A percentile compares a stretch with the other conserved stretches of the same genome.
phyloP scores from a whole-genome alignment of 768 basidiomycete genomes.

The Podaxis sp. region DNA sequence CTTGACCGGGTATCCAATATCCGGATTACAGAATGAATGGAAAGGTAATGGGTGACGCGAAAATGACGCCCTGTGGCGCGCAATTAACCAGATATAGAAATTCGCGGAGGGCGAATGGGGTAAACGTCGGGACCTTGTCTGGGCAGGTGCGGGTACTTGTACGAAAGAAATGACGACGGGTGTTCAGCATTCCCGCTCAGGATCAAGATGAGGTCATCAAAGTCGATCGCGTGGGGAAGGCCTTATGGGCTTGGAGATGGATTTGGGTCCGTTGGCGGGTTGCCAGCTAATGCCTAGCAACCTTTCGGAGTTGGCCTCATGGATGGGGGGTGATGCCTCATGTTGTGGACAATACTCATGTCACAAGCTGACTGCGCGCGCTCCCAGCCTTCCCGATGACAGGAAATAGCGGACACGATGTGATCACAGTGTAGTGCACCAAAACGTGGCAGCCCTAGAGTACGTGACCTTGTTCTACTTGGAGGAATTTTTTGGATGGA shows the following conservation, averaged over 20 bases:
- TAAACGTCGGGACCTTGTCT: too few species aligned
- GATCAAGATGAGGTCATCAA: neutral
- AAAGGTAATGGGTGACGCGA: too few species aligned
- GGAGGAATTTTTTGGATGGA: too few species aligned
- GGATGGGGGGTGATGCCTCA: neutral
- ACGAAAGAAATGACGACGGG: neutral
- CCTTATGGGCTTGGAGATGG: neutral
- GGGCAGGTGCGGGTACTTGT: too few species aligned
- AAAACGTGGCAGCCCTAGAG: neutral
- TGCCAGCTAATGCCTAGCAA: neutral
- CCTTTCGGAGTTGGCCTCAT: neutral
- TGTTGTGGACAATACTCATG: neutral
- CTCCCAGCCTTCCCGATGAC: neutral
- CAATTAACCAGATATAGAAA: too few species aligned
- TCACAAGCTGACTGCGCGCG: neutral
- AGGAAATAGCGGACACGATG: neutral
- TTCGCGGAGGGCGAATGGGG: too few species aligned
- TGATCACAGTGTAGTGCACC: neutral
- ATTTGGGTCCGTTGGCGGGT: neutral
- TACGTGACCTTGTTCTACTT: too few species aligned
- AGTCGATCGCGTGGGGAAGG: neutral
- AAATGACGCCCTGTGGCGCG: too few species aligned
- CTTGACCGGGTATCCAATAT: neutral
- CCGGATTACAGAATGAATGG: neutral
- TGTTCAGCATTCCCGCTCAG: neutral